Evolutionary conservation across 208 protist genomes (phyloP).

Genomic region (Leishmania gerbilli): DNA sequence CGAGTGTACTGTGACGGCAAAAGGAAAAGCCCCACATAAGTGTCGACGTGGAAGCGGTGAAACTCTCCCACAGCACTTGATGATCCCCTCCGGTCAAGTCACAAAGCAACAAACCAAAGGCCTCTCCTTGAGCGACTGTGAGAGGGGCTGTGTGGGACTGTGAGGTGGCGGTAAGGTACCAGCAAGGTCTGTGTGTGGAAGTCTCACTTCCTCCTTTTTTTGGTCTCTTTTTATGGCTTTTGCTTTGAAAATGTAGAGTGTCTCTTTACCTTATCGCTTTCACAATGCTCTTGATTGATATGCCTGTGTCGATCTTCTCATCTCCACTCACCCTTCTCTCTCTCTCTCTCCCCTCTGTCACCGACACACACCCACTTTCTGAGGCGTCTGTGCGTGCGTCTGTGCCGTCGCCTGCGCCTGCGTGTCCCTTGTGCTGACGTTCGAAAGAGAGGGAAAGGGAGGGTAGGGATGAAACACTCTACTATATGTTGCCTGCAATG

Average conservation of each 20-base stretch:
- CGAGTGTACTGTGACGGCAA: not conserved
- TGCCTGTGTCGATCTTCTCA: not conserved
- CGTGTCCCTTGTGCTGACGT: not conserved
- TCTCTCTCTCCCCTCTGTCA: not conserved
- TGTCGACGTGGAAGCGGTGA: not conserved
- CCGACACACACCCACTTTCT: not conserved
- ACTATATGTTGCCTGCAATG: not conserved
- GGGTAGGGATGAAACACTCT: not conserved
- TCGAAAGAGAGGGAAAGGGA: not conserved
- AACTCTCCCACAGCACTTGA: no score
- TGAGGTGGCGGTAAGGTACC: not conserved
- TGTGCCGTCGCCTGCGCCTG: not conserved
- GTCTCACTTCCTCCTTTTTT: not conserved
- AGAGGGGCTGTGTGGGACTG: not conserved
- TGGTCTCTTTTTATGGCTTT: not conserved
- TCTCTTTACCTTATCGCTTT: not conserved
- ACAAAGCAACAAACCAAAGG: not conserved
- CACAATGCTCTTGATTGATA: not conserved
- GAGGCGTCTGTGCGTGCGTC: not conserved
- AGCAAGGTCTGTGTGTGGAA: not conserved
- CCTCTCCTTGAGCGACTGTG: not conserved
- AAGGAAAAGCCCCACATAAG: not conserved
- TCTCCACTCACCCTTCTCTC: not conserved
- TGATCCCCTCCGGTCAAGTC: not conserved
- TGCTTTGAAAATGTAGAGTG: not conserved